A percentile compares a stretch with the other conserved stretches of the same genome.
phyloP scores from a whole-genome alignment of 805 yeast species.

The Myxozyma vanderwaltii region DNA sequence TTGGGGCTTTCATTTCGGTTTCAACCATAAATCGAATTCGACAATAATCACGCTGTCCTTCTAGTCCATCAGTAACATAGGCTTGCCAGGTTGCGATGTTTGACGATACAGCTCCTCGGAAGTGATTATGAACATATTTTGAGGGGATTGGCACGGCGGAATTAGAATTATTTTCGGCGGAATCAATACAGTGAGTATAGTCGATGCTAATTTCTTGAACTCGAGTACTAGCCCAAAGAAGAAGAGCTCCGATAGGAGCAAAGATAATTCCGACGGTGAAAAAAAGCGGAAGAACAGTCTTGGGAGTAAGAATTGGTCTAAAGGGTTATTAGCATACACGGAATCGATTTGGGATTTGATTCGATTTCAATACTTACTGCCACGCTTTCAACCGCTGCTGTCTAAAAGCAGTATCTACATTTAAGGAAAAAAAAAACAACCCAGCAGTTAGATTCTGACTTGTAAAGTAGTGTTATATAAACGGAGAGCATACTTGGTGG shows the following conservation, averaged over 20 bases:
- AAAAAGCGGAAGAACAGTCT: slow-evolving; percentile 83
- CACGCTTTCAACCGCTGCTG: slow-evolving; percentile 66
- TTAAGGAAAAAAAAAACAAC: no score
- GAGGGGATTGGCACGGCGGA: slow-evolving; percentile 58
- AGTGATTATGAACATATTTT: slow-evolving; percentile 61
- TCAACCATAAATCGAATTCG: slow-evolving; percentile 73
- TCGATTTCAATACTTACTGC: slow-evolving; percentile 46
- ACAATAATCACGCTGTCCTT: slow-evolving; percentile 51
- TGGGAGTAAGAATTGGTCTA: slow-evolving; percentile 83
- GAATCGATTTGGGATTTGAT: neutral
- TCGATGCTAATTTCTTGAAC: slow-evolving; percentile 76
- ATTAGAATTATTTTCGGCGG: slow-evolving; percentile 53
- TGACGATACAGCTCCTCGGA: slow-evolving; percentile 47
- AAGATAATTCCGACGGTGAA: slow-evolving; percentile 73
- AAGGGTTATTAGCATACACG: neutral
- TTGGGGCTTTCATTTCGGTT: slow-evolving; percentile 64
- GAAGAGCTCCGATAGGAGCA: slow-evolving; percentile 88
- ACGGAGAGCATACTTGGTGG: slow-evolving; percentile 42
- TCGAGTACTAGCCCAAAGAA: slow-evolving; percentile 70
- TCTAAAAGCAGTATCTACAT: slow-evolving; percentile 48
- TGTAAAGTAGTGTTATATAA: neutral
- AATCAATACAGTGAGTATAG: slow-evolving; percentile 70
- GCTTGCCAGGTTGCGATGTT: slow-evolving; percentile 35
- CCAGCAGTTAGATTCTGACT: neutral
- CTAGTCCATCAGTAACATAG: slow-evolving; percentile 12